Evolutionary conservation across 331 rosid genomes (phyloP).

Genomic region (Saraca asoca): DNA sequence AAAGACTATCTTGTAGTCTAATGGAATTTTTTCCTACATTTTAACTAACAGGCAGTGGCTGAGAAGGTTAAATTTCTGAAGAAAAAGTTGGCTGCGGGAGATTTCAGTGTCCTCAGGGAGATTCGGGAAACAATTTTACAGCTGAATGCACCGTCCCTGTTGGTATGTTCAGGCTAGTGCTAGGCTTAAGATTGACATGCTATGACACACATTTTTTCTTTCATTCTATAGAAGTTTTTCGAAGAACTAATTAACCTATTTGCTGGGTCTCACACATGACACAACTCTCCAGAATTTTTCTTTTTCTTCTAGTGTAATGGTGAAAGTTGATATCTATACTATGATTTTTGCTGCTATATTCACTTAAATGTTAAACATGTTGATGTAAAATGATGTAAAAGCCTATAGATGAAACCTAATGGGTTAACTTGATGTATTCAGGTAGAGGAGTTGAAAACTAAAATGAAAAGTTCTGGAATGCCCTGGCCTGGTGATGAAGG

Average conservation of each 20-base stretch:
- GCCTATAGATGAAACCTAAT: slow-evolving; percentile 30
- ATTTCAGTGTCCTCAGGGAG: slow-evolving; percentile 66
- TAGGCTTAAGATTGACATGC: slow-evolving; percentile 27
- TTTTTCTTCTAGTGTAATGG: slow-evolving; percentile 10
- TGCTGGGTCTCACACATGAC: background rate
- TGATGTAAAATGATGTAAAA: slow-evolving; percentile 27
- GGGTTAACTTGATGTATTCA: slow-evolving; percentile 40
- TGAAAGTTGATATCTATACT: slow-evolving; percentile 12
- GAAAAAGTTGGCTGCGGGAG: slow-evolving; percentile 62
- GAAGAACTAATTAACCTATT: background rate
- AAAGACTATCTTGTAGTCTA: slow-evolving; percentile 27
- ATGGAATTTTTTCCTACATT: slow-evolving; percentile 27
- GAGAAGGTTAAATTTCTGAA: slow-evolving; percentile 61
- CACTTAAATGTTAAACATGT: background rate
- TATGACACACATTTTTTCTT: slow-evolving; percentile 23
- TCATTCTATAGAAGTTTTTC: slow-evolving; percentile 14
- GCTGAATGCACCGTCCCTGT: slow-evolving; percentile 67
- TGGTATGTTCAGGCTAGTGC: slow-evolving; percentile 56
- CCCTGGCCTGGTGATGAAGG: slow-evolving; percentile 99
- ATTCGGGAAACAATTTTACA: slow-evolving; percentile 84
- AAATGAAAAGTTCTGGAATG: slow-evolving; percentile 90
- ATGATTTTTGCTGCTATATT: slow-evolving; percentile 20
- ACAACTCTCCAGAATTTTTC: background rate
- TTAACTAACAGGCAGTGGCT: slow-evolving; percentile 65
- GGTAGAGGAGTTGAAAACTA: slow-evolving; percentile 83